Percentiles rank a stretch among this genome's conserved stretches.
phyloP scores from a whole-genome alignment of 139 green algal species.

The Chlorella sp. region DNA sequence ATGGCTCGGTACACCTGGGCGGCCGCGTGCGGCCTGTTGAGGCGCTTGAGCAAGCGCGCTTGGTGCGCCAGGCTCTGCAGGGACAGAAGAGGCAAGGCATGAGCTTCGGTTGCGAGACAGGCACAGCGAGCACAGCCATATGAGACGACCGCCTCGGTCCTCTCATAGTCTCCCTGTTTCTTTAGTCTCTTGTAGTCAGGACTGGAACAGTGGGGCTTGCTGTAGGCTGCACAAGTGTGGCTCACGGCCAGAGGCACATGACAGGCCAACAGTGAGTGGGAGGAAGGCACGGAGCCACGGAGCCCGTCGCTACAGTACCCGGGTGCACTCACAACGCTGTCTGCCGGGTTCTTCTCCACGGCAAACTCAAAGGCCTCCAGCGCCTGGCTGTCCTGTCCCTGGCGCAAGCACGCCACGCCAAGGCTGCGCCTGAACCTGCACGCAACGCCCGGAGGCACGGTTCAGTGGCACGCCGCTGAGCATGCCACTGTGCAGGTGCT shows the following conservation, averaged over 20 bases:
- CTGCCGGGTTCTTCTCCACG: background rate
- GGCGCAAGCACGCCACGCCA: background rate
- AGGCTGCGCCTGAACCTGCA: background rate
- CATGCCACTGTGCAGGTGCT: background rate
- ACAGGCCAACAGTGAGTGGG: background rate
- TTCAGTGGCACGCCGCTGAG: background rate
- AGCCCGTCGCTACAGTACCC: background rate
- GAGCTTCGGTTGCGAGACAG: background rate
- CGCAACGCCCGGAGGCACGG: background rate
- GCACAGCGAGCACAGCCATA: too few relatives aligned
- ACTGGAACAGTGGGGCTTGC: background rate
- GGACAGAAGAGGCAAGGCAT: background rate
- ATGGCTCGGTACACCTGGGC: slow-evolving; percentile 35
- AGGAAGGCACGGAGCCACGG: background rate
- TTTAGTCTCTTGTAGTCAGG: background rate
- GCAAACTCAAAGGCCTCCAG: background rate
- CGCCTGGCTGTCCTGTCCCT: background rate
- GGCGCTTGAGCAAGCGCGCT: background rate
- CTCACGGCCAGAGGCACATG: background rate
- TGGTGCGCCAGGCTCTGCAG: background rate
- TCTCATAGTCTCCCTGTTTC: too few relatives aligned
- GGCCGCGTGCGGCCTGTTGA: slow-evolving; percentile 6
- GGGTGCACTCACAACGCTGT: background rate
- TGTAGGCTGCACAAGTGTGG: background rate
- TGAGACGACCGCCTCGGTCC: too few relatives aligned